Evolutionary conservation across 2,329 filamentous ascomycete species (phyloP).

Genomic region (Talaromyces albobiverticillius): DNA sequence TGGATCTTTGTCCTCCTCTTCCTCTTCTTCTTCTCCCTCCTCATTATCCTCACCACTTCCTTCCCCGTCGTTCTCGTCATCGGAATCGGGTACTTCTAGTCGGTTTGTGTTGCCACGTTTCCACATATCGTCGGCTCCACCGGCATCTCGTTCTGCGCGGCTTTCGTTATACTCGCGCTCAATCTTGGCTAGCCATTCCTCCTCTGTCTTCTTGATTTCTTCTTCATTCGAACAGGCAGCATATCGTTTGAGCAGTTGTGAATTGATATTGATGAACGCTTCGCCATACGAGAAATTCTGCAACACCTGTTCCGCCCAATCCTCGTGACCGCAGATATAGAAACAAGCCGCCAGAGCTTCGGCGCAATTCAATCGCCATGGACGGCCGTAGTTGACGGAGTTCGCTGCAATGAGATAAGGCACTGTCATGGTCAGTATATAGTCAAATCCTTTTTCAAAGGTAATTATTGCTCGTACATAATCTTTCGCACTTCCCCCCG

Average conservation of each 20-base stretch:
- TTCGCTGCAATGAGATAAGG: conserved; percentile 97
- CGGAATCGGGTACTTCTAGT: conserved; percentile 51
- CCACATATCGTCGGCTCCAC: conserved; percentile 70
- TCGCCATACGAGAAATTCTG: conserved; percentile 83
- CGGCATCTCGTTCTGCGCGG: conserved; percentile 61
- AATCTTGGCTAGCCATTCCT: conserved; percentile 83
- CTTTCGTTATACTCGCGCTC: conserved; percentile 86
- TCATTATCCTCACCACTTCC: conserved; percentile 44
- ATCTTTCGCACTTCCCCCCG: conserved; percentile 85
- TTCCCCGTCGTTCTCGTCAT: conserved; percentile 45
- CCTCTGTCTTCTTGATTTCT: conserved; percentile 78
- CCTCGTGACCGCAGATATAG: conserved; percentile 83
- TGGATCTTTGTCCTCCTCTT: conserved; percentile 55
- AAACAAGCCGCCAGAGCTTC: conserved; percentile 93
- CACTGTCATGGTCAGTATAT: conserved; percentile 41
- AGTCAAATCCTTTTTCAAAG: neutral
- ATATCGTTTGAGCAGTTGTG: conserved; percentile 75
- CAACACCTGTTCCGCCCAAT: conserved; percentile 85
- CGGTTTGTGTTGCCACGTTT: conserved; percentile 86
- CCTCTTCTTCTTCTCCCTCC: conserved; percentile 47
- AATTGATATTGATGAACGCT: conserved; percentile 89
- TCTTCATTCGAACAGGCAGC: conserved; percentile 78
- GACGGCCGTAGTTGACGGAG: conserved; percentile 93
- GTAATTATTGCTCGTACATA: conserved; percentile 50
- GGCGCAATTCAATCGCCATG: conserved; percentile 92